These are phyloP conservation scores for Oenanthe javanica DNA, from an alignment of 140 eudicot genomes.

Conservation along the genomic window DNA sequence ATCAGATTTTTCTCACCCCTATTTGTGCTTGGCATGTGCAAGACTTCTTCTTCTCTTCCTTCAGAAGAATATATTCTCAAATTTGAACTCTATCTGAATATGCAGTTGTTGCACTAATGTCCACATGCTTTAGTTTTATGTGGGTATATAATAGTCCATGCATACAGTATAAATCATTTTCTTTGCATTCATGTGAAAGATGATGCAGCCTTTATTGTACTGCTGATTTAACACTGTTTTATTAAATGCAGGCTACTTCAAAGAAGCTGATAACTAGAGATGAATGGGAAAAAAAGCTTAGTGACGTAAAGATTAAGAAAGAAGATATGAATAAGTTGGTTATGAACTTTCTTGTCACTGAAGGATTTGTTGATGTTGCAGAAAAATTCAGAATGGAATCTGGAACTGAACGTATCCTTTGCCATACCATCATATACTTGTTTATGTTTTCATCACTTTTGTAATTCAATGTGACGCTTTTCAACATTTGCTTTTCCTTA, in stretches of 20 bases:
- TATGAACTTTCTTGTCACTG: slow-evolving; percentile 96
- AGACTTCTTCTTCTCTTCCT: neutral
- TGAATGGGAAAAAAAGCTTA: slow-evolving; percentile 94
- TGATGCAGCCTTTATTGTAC: neutral
- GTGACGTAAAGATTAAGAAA: slow-evolving; percentile 73
- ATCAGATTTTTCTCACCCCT: neutral
- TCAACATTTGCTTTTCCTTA: slow-evolving; percentile 37
- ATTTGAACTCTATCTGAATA: neutral
- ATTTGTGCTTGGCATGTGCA: neutral
- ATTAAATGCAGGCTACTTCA: slow-evolving; percentile 52
- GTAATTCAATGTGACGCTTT: neutral
- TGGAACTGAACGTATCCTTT: slow-evolving; percentile 94
- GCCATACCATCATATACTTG: neutral
- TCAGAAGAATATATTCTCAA: neutral
- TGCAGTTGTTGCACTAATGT: neutral
- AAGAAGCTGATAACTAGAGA: slow-evolving; percentile 82
- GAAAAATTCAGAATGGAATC: slow-evolving; percentile 84
- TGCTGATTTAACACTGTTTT: neutral
- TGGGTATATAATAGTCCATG: neutral
- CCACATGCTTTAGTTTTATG: neutral
- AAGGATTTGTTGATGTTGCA: slow-evolving; percentile 94
- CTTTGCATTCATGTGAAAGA: neutral
- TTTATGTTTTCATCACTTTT: neutral
- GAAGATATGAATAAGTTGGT: slow-evolving; percentile 95
- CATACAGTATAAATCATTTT: neutral